Base-by-base conservation (phyloP, 2,329 filamentous ascomycete species). In the Myriosclerotinia scirpicola region DNA sequence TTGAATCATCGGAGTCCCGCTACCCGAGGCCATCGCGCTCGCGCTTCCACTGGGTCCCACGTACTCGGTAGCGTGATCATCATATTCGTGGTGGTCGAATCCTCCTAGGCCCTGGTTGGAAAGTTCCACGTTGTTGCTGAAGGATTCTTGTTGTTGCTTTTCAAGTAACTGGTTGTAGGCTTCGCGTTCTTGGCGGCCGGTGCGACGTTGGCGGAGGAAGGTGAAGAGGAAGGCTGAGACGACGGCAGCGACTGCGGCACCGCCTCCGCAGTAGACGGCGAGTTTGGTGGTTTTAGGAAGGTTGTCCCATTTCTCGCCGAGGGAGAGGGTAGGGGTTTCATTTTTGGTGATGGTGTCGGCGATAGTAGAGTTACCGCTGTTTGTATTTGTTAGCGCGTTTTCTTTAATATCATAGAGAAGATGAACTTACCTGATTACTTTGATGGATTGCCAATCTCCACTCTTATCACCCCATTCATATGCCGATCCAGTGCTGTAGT, bases 401-500 rank as follows among this genome's bases (percentile, higher is more conserved):
- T 54, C 5, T 14, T 20, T 5, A 22, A 52, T 40, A 59, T 44
- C 2, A 26, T 17, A 26, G 20, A n/a, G 5, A n/a, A 20, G 34
- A 20, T 12, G 6, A 26, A 80, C 84, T 80, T 79, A 87, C 84
- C 76, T 75, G 65, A 79, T 77, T 42, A 83, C 76, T 71, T 88
- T 81, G 76, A 91, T 90, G 79, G 87, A 90, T 73, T 88, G 73
- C 80, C 81, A 90, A 64, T 78, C 80, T 62, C 90, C 90, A 0
- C 82, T 80, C 50, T 79, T 79, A 74, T 90, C 89, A 36, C 81
- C 81, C 72, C 86, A 93, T 55, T 82, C 78, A 75, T 93, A 93
- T 72, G 86, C 84, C 56, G 79, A 81, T 0, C 87, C 85, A 60
- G 81, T 84, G 74, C 84, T 85, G 78, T 84, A 86, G 71, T 88